A percentile compares a stretch with the other conserved stretches of the same genome.
Evolutionary conservation across 2,329 filamentous ascomycete genomes (phyloP).

Genomic region (Neobulgaria alba): DNA sequence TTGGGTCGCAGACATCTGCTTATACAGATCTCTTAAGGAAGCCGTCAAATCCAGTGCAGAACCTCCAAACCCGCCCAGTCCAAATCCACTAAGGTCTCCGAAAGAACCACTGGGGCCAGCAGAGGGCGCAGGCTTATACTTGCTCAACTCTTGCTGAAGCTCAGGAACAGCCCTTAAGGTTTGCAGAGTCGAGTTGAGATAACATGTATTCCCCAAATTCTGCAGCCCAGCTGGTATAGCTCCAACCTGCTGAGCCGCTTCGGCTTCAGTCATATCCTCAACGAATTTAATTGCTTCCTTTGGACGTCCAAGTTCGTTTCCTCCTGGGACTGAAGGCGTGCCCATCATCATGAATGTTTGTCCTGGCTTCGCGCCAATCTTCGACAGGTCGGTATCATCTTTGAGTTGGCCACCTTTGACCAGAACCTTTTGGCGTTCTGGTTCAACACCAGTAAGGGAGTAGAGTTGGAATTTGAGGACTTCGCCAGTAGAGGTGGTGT

Average conservation of each 20-base stretch:
- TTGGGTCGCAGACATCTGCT: constrained; percentile 82
- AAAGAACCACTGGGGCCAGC: constrained; percentile 25
- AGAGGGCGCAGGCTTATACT: constrained; percentile 42
- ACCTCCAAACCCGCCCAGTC: constrained; percentile 34
- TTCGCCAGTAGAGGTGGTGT: constrained; percentile 75
- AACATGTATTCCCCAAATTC: constrained; percentile 97
- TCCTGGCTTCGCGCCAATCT: constrained; percentile 75
- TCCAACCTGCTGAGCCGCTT: constrained; percentile 72
- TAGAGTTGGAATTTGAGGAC: constrained; percentile 94
- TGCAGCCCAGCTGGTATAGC: constrained; percentile 81
- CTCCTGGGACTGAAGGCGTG: constrained; percentile 56
- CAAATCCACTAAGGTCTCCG: constrained; percentile 37
- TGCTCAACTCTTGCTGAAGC: constrained; percentile 68
- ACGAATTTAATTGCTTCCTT: constrained; percentile 79
- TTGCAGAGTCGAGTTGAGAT: constrained; percentile 96
- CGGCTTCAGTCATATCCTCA: constrained; percentile 96
- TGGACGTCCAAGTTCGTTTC: constrained; percentile 57
- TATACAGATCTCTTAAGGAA: constrained; percentile 75
- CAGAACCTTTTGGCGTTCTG: constrained; percentile 90
- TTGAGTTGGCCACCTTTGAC: constrained; percentile 93
- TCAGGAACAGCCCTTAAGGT: constrained; percentile 83
- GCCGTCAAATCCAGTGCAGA: constrained; percentile 66
- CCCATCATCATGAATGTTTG: constrained; percentile 97
- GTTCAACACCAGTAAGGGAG: constrained; percentile 91
- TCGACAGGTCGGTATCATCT: constrained; percentile 81